These are phyloP conservation scores for Fusarium fracticaudum DNA, from an alignment of 2,329 filamentous ascomycete species.

Conservation along the genomic window DNA sequence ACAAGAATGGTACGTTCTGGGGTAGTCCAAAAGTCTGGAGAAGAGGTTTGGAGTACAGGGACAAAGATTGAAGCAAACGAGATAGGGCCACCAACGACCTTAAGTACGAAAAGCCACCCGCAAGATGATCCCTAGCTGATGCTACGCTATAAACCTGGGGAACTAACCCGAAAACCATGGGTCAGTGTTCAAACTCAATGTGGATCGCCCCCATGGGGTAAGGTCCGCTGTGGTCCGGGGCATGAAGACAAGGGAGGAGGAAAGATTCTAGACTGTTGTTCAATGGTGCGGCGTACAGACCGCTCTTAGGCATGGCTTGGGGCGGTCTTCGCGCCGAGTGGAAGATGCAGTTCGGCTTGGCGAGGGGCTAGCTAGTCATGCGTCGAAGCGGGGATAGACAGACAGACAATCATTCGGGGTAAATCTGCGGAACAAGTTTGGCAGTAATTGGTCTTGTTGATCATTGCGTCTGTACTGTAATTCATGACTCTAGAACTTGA, in stretches of 20 bases:
- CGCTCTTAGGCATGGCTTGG: background rate
- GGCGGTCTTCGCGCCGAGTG: background rate
- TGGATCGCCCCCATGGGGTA: background rate
- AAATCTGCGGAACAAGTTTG: background rate
- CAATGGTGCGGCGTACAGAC: background rate
- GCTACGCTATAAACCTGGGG: background rate
- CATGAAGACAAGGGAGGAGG: background rate
- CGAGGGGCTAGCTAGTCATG: background rate
- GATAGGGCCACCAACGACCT: background rate
- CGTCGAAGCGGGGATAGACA: background rate
- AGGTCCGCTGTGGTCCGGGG: background rate
- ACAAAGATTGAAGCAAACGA: background rate
- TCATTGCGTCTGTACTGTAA: too few species aligned
- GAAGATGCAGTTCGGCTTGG: background rate
- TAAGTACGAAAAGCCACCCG: background rate
- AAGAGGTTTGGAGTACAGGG: background rate
- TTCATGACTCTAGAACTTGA: background rate
- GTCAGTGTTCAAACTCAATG: background rate
- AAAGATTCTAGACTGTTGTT: background rate
- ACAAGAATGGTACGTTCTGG: too few species aligned
- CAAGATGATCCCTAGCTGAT: background rate
- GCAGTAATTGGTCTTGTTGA: background rate
- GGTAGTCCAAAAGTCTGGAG: background rate
- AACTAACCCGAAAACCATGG: background rate
- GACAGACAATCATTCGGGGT: background rate